Evolutionary conservation across 176 grass and related monocot genomes (phyloP).

Genomic region (Calamus simplicifolius): DNA sequence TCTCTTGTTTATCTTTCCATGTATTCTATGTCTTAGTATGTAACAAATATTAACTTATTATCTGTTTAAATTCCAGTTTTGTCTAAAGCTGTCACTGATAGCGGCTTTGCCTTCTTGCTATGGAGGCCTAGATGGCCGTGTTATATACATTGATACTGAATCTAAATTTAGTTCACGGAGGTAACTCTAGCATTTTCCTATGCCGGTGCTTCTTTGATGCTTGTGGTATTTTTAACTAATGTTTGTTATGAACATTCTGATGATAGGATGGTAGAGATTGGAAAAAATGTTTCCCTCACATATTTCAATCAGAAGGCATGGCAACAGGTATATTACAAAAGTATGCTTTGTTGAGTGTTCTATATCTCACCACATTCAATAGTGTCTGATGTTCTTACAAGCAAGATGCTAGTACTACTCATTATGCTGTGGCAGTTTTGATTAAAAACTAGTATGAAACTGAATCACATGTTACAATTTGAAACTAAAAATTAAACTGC

Average conservation of each 20-base stretch:
- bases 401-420: no score
- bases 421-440: no score
- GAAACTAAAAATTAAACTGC: no score
- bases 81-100: conserved; percentile 78
- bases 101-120: conserved; percentile 73
- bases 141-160: conserved; percentile 89
- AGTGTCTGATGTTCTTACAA: not conserved
- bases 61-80: conserved; percentile 46
- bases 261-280: conserved; percentile 82
- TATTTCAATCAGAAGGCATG: conserved; percentile 76
- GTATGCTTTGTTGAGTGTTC: not conserved
- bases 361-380: not conserved
- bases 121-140: conserved; percentile 64
- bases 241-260: conserved; percentile 5
- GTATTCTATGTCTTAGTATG: no score
- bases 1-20: no score
- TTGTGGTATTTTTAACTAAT: not conserved
- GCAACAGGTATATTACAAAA: conserved; percentile 48
- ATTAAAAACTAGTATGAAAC: no score
- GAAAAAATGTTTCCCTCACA: conserved; percentile 78
- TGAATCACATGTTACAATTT: no score
- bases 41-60: not conserved
- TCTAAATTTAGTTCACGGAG: conserved; percentile 89
- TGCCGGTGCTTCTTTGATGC: not conserved
- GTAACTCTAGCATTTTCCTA: conserved; percentile 28